Evolutionary conservation across 1,284 basidiomycete species (phyloP), one percentile per base, ranked within the genome.

Genomic region (Puccinia novopanici): DNA sequence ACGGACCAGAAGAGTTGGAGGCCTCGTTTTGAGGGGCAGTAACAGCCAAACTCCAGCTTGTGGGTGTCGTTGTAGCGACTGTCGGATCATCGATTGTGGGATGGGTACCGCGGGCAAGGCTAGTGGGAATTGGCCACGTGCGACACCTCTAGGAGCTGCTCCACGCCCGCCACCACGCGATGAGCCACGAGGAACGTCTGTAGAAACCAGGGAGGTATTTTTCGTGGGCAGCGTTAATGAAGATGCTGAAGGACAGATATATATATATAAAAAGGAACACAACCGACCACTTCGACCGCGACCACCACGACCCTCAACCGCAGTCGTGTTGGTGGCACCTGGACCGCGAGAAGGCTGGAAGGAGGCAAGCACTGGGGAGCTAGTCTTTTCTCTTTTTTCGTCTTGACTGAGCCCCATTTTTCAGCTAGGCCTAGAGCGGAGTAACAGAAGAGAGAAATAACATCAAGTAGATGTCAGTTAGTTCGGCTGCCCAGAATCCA

Each of bases 361-460:
- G 63, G 76, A 67, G 48, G 65, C 37, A 61, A 37, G 45, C 24
- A 70, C 52, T 19, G 67, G 67, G 5, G 78, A 70, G 34, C 42
- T 57, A 8, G 68, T 27, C 57, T 80, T 80, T 67, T 93, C 85
- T 92, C 91, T 88, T 93, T 95, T 90, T 94, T 95, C 86, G 90
- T 90, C 83, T 90, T 91, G 82, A 94, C 93, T 68, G 92, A 90
- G 65, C 90, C 92, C 92, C 93, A 95, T 86, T 92, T 92, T 85
- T 91, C 89, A 63, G 89, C 91, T 83, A 89, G 89, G 84, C 93
- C 93, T 94, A 84, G 45, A 80, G 77, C 27, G 22, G 24, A 48
- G 55, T 37, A 15, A 22, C 27, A 22, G 40, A 42, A 42, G 40
- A 10, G 30, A 67, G 34, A 40, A 50, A 24, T 19, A 37, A 17